A percentile compares a stretch with the other conserved stretches of the same genome.
These are phyloP conservation scores for Fusarium sp. DNA, from an alignment of 2,329 filamentous ascomycete species.

Conservation along the genomic window DNA sequence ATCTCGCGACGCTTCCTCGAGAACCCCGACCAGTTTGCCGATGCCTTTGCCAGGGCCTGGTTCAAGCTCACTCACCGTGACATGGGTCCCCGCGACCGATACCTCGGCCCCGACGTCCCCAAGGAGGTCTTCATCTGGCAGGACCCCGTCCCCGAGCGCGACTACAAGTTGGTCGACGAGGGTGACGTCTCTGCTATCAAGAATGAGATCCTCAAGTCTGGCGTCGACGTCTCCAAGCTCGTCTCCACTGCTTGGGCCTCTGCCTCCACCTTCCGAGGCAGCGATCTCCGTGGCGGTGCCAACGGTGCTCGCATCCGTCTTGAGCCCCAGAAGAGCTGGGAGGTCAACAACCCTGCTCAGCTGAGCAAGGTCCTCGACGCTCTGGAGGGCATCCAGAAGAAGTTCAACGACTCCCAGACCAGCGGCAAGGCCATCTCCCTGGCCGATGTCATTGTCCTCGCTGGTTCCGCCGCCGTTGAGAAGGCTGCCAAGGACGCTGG, in stretches of 20 bases:
- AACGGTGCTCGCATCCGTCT: slow-evolving; percentile 83
- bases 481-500: slow-evolving; percentile 70
- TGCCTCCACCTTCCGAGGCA: slow-evolving; percentile 77
- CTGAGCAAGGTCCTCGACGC: slow-evolving; percentile 69
- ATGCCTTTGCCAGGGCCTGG: slow-evolving; percentile 79
- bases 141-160: slow-evolving; percentile 72
- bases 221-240: slow-evolving; percentile 69
- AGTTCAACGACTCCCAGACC: slow-evolving; percentile 66
- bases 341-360: slow-evolving; percentile 77
- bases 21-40: slow-evolving; percentile 74
- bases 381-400: slow-evolving; percentile 72
- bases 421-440: slow-evolving; percentile 76
- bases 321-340: slow-evolving; percentile 76
- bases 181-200: slow-evolving; percentile 73
- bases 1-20: slow-evolving; percentile 77
- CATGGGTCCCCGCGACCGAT: slow-evolving; percentile 76
- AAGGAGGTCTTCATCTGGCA: slow-evolving; percentile 78
- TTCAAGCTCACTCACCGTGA: slow-evolving; percentile 87
- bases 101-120: slow-evolving; percentile 79
- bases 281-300: slow-evolving; percentile 84
- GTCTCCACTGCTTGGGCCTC: slow-evolving; percentile 75
- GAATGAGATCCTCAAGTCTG: slow-evolving; percentile 72
- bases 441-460: slow-evolving; percentile 82
- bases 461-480: slow-evolving; percentile 75
- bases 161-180: slow-evolving; percentile 69